phyloP scores from a whole-genome alignment of 148 eudicot genomes.

The Heliosperma pusillum region DNA sequence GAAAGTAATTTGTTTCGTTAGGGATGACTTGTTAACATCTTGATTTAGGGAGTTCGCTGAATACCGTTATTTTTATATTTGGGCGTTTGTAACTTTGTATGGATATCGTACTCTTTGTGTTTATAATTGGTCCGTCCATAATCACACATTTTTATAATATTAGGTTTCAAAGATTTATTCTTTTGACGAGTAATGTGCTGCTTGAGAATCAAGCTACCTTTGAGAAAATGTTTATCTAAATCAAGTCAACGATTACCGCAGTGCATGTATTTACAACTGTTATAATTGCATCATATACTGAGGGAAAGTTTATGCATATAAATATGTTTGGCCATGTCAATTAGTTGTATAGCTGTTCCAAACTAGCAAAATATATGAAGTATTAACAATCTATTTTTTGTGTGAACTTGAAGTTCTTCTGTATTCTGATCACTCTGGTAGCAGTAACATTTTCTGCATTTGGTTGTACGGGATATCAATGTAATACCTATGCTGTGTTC shows the following conservation, averaged over 20 bases:
- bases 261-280: neutral
- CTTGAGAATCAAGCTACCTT: conserved; percentile 16
- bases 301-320: neutral
- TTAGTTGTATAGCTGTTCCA: neutral
- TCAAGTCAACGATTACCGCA: neutral
- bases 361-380: neutral
- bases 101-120: neutral
- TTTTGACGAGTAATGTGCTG: neutral
- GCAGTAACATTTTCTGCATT: neutral
- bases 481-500: neutral
- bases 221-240: neutral
- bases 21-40: neutral
- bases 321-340: neutral
- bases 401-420: neutral
- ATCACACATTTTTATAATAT: no score
- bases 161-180: neutral
- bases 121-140: neutral
- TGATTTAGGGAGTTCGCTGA: neutral
- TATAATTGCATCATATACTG: neutral
- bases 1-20: neutral
- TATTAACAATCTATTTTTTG: neutral
- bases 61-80: neutral
- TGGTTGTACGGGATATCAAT: neutral
- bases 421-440: neutral
- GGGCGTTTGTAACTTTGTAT: neutral